A percentile compares a stretch with the other conserved stretches of the same genome.
Conservation (phyloP, 2,329 filamentous ascomycete species). For the Trichophyton benhamiae region DNA sequence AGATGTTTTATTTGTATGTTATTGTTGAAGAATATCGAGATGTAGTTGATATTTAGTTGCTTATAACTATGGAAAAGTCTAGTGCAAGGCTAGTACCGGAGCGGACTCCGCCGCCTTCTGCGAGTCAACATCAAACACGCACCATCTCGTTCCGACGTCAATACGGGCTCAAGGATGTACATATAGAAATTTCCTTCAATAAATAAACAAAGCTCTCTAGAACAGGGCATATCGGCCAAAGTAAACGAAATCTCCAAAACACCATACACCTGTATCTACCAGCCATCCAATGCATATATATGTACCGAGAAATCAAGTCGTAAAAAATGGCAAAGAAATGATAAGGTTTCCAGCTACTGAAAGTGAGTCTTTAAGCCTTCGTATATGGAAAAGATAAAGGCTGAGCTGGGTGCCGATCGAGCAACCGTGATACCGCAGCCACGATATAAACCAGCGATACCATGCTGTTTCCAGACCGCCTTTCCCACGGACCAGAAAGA, state of each 20-base stretch:
- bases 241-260: neutral
- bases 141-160: no score
- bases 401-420: conserved; percentile 85
- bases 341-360: conserved; percentile 48
- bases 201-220: no score
- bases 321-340: neutral
- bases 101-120: no score
- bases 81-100: no score
- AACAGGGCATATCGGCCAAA: neutral
- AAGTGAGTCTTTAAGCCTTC: conserved; percentile 51
- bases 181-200: no score
- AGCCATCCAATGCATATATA: neutral
- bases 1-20: neutral
- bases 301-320: neutral
- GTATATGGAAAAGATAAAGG: conserved; percentile 93
- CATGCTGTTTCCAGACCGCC: conserved; percentile 69
- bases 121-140: no score
- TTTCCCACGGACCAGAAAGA: conserved; percentile 62
- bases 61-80: no score
- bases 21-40: neutral
- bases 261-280: neutral
- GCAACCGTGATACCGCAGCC: conserved; percentile 89
- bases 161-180: no score
- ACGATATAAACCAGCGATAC: conserved; percentile 74
- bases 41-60: neutral